Conservation (phyloP, 1,284 basidiomycete genomes). For the Trichosporon inkin region DNA sequence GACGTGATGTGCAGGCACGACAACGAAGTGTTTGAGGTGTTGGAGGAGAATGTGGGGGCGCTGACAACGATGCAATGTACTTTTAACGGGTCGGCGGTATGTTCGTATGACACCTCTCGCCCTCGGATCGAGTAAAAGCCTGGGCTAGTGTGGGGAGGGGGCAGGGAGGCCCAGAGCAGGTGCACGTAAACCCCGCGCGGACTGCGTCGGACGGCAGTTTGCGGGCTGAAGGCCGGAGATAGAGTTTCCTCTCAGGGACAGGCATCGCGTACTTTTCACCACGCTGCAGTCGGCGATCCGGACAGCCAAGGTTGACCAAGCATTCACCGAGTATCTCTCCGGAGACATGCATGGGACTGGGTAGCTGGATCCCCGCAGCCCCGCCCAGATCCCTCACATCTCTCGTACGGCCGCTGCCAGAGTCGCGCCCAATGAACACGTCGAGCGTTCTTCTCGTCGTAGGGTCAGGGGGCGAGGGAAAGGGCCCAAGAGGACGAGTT, state of each 20-base stretch:
- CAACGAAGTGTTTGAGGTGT: too few species aligned
- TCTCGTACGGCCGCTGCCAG: not conserved
- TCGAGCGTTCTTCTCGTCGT: not conserved
- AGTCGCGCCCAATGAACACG: slow-evolving; percentile 2
- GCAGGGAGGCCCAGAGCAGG: not conserved
- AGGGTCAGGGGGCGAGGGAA: not conserved
- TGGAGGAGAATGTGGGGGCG: slow-evolving; percentile 4
- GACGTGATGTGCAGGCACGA: not conserved
- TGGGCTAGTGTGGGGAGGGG: not conserved
- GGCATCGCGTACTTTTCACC: not conserved
- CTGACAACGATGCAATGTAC: not conserved
- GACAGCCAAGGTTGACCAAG: too few species aligned
- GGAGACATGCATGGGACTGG: not conserved
- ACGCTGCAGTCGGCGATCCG: too few species aligned
- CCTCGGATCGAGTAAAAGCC: not conserved
- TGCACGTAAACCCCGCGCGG: slow-evolving; percentile 1
- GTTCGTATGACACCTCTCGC: not conserved
- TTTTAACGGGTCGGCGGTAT: slow-evolving; percentile 5
- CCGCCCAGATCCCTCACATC: not conserved
- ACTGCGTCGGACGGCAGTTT: not conserved
- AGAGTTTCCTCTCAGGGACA: not conserved
- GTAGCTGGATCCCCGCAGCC: not conserved
- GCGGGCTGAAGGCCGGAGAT: slow-evolving; percentile 1
- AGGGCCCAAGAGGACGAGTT: not conserved
- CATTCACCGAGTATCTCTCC: not conserved